Evolutionary conservation across 2,329 filamentous ascomycete genomes (phyloP), one percentile per base, ranked within the genome.

Genomic region (Fusarium palustre): DNA sequence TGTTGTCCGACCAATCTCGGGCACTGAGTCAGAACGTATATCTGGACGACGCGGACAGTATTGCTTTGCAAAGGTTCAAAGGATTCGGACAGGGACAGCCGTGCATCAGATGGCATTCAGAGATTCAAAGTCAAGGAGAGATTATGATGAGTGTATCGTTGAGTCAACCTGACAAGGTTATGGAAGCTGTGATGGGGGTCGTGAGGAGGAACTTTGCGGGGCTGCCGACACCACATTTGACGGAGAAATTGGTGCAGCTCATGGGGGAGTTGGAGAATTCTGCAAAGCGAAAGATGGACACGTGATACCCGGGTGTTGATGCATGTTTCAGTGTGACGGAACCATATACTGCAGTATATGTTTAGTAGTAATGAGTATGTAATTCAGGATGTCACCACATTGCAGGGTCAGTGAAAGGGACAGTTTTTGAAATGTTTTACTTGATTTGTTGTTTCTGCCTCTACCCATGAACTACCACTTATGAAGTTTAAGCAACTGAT

Each of bases 191-290:
- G 2, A 53, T 71, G 52, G 48, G 46, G 2, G 54, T 59, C 25
- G 56, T 71, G 5, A 38, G 42, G 8, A 48, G 24, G 9, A 71
- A 67, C 20, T 71, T 66, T 42, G 31, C 34, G 4, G 55, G 56
- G 1, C 13, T 59, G 15, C n/a, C 54, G 22, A 54, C 62, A 31
- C 65, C 68, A 5, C 61, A 58, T 45, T 53, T 71, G 5, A 59
- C 61, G 1, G 68, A 69, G 18, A 71, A 60, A 8, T 38, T 71
- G 47, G 52, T 60, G n/a, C 68, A 71, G 18, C 18, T 71, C 4
- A 71, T 71, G 68, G 57, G 20, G 3, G 65, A 63, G 38, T 41
- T 71, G 20, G 43, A 71, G 33, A 70, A 70, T 6, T 70, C 67
- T 3, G 53, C 66, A 1, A 69, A 59, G 38, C 46, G 57, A 30